Base-by-base conservation (phyloP, 345 rosid species). In the Balakata baccata region DNA sequence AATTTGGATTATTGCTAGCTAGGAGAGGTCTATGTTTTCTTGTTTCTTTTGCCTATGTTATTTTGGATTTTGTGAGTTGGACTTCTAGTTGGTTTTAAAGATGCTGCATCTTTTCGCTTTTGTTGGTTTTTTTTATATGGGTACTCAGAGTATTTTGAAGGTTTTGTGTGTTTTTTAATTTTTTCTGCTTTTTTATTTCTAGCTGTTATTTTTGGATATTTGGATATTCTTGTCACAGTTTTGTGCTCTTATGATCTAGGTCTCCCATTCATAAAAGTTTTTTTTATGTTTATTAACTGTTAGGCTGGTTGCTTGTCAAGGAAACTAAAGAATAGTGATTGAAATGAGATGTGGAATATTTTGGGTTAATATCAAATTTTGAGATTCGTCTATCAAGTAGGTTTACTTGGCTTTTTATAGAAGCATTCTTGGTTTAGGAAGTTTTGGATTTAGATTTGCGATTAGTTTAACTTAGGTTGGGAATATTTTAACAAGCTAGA, bases 1-100 rank as follows among this genome's bases (percentile, higher is more conserved):
- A 94, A 92, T 92, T 90, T 92, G 98, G 98, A 96, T 90, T 74
- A 92, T 96, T 62, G 98, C 98, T 82, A 96, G 98, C 62, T 94
- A 92, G 78, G 98, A 92, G 70, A 92, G 98, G 96, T 90, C 45
- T 41, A 71, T 37, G 51, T 22, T 81, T 29, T 14, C 10, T 6
- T 13, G 17, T 43, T 51, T n/a, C 23, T 37, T 29, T 67, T 66
- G 5, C 2, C 8, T 34, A 47, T 29, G 6, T 69, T 17, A 51
- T 77, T 73, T 34, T 22, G 20, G 20, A 16, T 59, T 75, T 75
- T 41, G 57, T 69, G 74, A 75, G 69, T 69, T 51, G 68, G 45
- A 43, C 38, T 41, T 10, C 47, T 11, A 11, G 37, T 22, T 34
- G 34, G 67, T 52, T 18, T 37, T 49, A 3, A 7, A 51, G 64